Base-by-base conservation (phyloP, 192 early-diverging fungal genomes). In the Mortierella claussenii region DNA sequence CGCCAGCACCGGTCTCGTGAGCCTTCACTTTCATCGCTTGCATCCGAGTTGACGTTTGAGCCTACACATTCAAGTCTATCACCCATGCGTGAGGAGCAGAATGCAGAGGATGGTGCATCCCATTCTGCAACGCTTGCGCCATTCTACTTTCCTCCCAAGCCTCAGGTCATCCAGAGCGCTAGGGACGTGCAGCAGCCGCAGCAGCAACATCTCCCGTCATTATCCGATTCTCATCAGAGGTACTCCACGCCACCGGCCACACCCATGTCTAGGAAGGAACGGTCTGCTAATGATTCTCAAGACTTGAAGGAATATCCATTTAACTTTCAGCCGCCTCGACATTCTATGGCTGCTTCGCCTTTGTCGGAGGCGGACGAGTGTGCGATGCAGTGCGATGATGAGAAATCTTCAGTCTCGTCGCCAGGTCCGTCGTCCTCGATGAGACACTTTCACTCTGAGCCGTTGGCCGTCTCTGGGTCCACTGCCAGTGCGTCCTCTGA, bases 31-130 rank as follows among this genome's bases (percentile, higher is more conserved):
- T 76, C 73, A 3, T 57, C 59, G 0, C 34, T 76, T 10, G 73
- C 73, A 5, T 76, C 73, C 0, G 73, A 76, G 46, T 15, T 76
- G 45, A 67, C 73, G 3, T 76, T 76, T 45, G 73, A 76, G 31
- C 73, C 73, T 10, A 75, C 62, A 8, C 26, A 53, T 15, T 32
- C 64, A 4, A 67, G 64, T 45, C 31, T 76, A n/a, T 76, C 73
- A 11, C 64, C 73, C 0, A 76, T 76, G 73, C 27, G 21, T 6
- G 73, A 76, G 30, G 64, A 76, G 21, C 0, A 12, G 2, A 20
- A 7, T 17, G 26, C 20, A 24, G 26, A 23, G 10, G 40, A 17
- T 26, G 49, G 13, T 11, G n/a, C 56, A 12, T 24, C 48, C 31
- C 71, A 60, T 42, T 44, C 63, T 10, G 26, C 69, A 17, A 55